Conservation (phyloP, 352 stramenopile genomes). For the Pythium volutum region DNA sequence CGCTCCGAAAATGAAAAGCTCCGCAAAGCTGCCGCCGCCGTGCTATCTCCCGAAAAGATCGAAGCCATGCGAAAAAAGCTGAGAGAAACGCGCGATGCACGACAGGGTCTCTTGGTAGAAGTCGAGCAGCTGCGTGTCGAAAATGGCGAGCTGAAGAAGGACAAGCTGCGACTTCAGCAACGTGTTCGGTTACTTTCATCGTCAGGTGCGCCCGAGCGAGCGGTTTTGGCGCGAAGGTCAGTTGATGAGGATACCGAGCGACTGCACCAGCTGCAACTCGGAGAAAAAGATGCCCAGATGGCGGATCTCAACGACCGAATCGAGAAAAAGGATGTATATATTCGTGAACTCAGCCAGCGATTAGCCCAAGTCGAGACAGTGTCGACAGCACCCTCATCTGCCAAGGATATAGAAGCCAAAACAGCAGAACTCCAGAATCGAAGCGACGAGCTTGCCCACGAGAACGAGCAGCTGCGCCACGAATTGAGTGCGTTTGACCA, state of each 20-base stretch:
- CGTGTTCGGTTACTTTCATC: conserved; percentile 46
- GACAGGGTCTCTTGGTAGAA: conserved; percentile 36
- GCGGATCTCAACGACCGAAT: conserved; percentile 31
- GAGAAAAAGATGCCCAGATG: conserved; percentile 29
- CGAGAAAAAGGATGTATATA: conserved; percentile 15
- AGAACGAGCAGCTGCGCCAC: conserved; percentile 69
- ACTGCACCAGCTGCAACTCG: conserved; percentile 24
- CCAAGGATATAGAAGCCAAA: not conserved
- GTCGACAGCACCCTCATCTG: not conserved
- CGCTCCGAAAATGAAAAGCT: conserved; percentile 70
- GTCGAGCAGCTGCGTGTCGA: conserved; percentile 40
- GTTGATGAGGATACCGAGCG: conserved; percentile 15
- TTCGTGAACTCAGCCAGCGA: conserved; percentile 14
- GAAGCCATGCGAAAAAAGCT: conserved; percentile 44
- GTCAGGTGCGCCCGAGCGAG: conserved; percentile 6
- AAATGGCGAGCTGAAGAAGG: conserved; percentile 42
- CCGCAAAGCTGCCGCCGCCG: conserved; percentile 22
- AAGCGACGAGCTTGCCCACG: conserved; percentile 34
- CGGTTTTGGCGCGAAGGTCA: not conserved
- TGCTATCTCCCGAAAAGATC: conserved; percentile 38
- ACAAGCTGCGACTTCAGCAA: conserved; percentile 69
- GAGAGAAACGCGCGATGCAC: conserved; percentile 41
- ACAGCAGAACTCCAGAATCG: conserved; percentile 8
- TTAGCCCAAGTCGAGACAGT: not conserved
- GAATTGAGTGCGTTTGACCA: conserved; percentile 91